A percentile compares a stretch with the other conserved stretches of the same genome.
These are phyloP conservation scores for Cladophialophora psammophila DNA, from an alignment of 2,329 filamentous ascomycete species.

Conservation along the genomic window DNA sequence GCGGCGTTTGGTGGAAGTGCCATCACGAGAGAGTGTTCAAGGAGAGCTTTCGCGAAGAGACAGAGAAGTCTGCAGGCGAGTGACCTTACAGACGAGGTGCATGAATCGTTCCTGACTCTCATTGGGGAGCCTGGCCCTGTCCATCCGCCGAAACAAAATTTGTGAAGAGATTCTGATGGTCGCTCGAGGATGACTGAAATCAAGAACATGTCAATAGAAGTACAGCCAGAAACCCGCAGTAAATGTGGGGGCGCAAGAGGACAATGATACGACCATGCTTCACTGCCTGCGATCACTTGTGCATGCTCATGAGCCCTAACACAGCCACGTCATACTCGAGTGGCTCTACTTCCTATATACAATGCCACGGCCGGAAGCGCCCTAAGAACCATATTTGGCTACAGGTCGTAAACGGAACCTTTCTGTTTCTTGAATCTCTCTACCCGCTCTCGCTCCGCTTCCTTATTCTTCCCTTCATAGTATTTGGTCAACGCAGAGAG, in stretches of 20 bases:
- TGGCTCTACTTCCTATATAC: conserved; percentile 30
- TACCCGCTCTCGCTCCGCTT: conserved; percentile 64
- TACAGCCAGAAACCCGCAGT: not conserved
- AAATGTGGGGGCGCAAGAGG: not conserved
- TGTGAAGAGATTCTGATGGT: conserved; percentile 5
- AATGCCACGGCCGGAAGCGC: conserved; percentile 13
- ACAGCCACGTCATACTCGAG: conserved; percentile 6
- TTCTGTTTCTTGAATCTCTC: conserved; percentile 52
- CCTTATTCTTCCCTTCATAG: conserved; percentile 65
- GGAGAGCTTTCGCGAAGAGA: conserved; percentile 82
- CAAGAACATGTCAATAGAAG: not conserved
- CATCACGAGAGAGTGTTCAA: conserved; percentile 89
- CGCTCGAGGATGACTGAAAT: not conserved
- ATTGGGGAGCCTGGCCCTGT: conserved; percentile 71
- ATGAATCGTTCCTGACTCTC: conserved; percentile 77
- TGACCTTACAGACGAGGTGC: conserved; percentile 90
- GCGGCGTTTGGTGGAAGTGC: conserved; percentile 86
- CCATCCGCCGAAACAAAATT: conserved; percentile 23
- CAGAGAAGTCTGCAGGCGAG: conserved; percentile 90
- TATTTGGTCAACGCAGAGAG: conserved; percentile 67
- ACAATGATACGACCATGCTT: not conserved
- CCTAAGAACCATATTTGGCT: conserved; percentile 34
- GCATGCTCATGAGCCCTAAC: not conserved
- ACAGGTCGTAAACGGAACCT: conserved; percentile 52
- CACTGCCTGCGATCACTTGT: not conserved